Evolutionary conservation across 2,329 filamentous ascomycete species (phyloP), one percentile per base, ranked within the genome.

Genomic region (Gaeumannomyces tritici): DNA sequence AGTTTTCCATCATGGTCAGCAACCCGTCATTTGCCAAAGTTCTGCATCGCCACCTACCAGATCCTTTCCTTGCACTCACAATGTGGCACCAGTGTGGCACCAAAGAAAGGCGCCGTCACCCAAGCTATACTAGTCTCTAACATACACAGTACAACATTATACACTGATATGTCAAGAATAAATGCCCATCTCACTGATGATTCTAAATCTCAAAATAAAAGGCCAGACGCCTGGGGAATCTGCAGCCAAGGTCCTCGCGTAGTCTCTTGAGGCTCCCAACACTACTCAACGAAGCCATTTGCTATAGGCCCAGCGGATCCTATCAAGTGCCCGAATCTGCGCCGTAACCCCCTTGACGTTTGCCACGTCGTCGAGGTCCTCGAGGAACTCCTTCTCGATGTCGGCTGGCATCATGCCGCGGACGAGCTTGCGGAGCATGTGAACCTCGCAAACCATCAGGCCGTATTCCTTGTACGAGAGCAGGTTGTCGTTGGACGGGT

Each of bases 381-480:
- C 90, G 62, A 92, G 75, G 70, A 99, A 97, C 69, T 97, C 93
- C 68, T 87, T 86, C 70, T 89, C 87, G 15, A 96, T 83, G 56
- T 90, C 84, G 1, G 83, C 80, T 0, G 91, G 91, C 67, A 98
- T 83, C 55, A 92, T 76, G 27, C 77, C 80, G 61, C 79, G 79
- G 2, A 89, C 88, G 57, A 89, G 82, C 68, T 84, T 84, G 57
- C 92, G 85, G 61, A 99, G 79, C 33, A 92, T 82, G 69, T 98
- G 92, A 4, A 93, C 88, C 73, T 99, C 93, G 72, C 91, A 96
- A 5, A 99, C 80, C 55, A 99, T 77, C 64, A 97, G 78, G 1
- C 95, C 95, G 69, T 96, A 91, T 68, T 98, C 92, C 74, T 93
- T 96, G 79, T 96, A 97, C 1, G 89, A 88, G 59, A 98, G 80